These are phyloP conservation scores for Acanthochlamys bracteata DNA, from an alignment of 106 monocot genomes.

Conservation along the genomic window DNA sequence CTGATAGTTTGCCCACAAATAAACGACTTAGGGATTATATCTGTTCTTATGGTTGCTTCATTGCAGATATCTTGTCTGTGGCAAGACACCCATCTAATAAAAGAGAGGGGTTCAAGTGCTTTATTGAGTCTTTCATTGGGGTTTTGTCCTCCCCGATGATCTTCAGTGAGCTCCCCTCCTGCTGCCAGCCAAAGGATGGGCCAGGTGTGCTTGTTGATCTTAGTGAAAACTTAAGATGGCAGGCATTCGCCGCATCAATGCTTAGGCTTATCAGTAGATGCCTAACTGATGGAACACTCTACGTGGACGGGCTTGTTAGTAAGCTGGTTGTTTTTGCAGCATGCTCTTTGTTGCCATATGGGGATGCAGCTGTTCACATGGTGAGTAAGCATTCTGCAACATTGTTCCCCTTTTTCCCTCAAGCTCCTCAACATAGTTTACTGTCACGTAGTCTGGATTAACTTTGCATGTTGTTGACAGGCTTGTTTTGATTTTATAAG, in stretches of 20 bases:
- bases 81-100: conserved; percentile 21
- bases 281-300: conserved; percentile 78
- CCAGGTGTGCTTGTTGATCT: conserved; percentile 70
- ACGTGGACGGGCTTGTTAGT: conserved; percentile 70
- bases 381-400: conserved; percentile 35
- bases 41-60: not conserved
- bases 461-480: conserved; percentile 22
- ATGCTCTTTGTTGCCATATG: conserved; percentile 57
- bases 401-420: too few species aligned
- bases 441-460: too few species aligned
- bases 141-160: conserved; percentile 28
- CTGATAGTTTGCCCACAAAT: not conserved
- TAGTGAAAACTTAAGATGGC: conserved; percentile 48
- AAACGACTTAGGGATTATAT: too few species aligned
- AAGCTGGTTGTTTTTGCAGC: conserved; percentile 41
- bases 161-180: conserved; percentile 65
- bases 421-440: too few species aligned
- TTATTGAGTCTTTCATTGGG: conserved; percentile 44
- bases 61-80: conserved; percentile 57
- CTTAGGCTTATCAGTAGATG: conserved; percentile 77
- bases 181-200: conserved; percentile 41
- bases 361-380: conserved; percentile 67
- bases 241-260: conserved; percentile 59
- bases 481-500: conserved; percentile 94
- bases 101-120: conserved; percentile 52